These are phyloP conservation scores for Cymbidium sinense DNA, from an alignment of 106 monocot species.

Conservation along the genomic window DNA sequence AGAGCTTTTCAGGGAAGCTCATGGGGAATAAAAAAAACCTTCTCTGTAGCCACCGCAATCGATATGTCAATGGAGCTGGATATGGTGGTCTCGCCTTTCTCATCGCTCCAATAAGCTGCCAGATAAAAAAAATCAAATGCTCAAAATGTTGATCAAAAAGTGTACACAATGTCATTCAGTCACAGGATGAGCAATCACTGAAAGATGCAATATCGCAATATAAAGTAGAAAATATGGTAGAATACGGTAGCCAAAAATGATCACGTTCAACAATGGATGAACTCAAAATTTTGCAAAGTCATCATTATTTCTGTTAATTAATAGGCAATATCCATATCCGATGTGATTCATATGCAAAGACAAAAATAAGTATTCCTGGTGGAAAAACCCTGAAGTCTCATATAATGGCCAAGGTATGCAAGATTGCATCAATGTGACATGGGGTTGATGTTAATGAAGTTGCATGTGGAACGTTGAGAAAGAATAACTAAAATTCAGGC, in stretches of 20 bases:
- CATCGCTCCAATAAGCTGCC: constrained; percentile 82
- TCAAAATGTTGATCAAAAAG: not conserved
- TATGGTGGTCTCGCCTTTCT: constrained; percentile 47
- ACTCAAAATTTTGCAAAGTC: not conserved
- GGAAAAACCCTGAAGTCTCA: no score
- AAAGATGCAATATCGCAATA: not conserved
- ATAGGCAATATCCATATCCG: not conserved
- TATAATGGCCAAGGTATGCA: not conserved
- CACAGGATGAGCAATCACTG: not conserved
- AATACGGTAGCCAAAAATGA: not conserved
- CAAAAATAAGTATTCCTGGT: not conserved
- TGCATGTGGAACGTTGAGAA: not conserved
- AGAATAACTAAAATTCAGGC: not conserved
- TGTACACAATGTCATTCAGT: not conserved
- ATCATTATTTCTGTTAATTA: not conserved
- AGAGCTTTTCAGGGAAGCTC: constrained; percentile 2
- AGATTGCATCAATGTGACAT: not conserved
- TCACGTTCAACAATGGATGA: not conserved
- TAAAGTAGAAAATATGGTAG: not conserved
- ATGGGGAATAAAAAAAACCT: constrained; percentile 31
- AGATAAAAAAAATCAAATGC: constrained; percentile 7
- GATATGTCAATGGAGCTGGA: constrained; percentile 89
- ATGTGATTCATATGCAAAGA: not conserved
- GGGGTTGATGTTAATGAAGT: not conserved
- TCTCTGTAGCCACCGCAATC: constrained; percentile 95